These are phyloP conservation scores for Pseudogymnoascus sp. DNA, from an alignment of 2,329 filamentous ascomycete species.

Conservation along the genomic window DNA sequence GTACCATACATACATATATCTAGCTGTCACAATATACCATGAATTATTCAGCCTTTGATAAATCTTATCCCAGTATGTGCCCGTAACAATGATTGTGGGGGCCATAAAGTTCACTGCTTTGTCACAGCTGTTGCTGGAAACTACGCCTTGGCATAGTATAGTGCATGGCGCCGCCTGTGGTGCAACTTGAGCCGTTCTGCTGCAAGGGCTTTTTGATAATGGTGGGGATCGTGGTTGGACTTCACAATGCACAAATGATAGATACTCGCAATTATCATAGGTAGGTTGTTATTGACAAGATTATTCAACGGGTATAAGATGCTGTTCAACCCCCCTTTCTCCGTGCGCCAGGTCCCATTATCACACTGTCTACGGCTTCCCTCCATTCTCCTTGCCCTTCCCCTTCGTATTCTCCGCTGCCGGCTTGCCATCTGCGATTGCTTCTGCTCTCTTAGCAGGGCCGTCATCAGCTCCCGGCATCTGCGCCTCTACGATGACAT, in stretches of 20 bases:
- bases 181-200: not conserved
- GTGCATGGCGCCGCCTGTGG: not conserved
- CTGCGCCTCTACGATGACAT: constrained; percentile 21
- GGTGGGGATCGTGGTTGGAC: not conserved
- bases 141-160: not conserved
- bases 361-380: not conserved
- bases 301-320: constrained; percentile 8
- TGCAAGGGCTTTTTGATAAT: not conserved
- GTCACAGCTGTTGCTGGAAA: not conserved
- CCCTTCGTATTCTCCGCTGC: not conserved
- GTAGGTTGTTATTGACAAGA: not conserved
- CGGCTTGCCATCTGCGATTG: not conserved
- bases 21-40: not conserved
- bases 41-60: not conserved
- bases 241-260: not conserved
- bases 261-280: not conserved
- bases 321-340: not conserved
- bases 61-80: not conserved
- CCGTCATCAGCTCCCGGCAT: constrained; percentile 15
- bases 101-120: not conserved
- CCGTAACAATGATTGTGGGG: not conserved
- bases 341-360: not conserved
- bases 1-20: constrained; percentile 2
- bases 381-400: not conserved
- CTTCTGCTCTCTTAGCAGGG: not conserved